Percentiles rank a stretch among this genome's conserved stretches.
Conservation (phyloP, 225 moss, liverwort and hornwort genomes). For the Bryoerythrophyllum caledonicum region DNA sequence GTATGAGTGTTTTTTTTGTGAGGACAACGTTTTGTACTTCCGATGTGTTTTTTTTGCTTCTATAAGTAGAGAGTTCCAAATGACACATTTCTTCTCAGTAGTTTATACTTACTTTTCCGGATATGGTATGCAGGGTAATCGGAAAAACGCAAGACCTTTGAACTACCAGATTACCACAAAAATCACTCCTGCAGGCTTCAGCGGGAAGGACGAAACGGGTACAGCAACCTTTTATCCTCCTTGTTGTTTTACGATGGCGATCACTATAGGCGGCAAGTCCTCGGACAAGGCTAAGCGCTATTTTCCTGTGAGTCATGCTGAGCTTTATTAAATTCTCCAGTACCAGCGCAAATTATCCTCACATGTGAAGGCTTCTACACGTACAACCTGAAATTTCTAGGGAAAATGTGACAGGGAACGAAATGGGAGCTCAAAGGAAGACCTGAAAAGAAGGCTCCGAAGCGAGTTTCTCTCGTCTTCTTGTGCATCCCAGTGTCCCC, state of each 20-base stretch:
- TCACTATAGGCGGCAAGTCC: conserved; percentile 5
- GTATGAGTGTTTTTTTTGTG: not conserved
- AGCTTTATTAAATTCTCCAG: not conserved
- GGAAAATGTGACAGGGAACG: conserved; percentile 9
- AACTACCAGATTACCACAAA: conserved; percentile 40
- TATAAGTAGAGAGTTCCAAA: not conserved
- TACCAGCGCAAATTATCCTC: not conserved
- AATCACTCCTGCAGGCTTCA: conserved; percentile 54
- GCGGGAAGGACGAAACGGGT: conserved; percentile 36
- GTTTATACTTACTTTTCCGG: conserved; percentile 1
- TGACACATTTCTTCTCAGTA: not conserved
- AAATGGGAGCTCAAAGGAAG: not conserved
- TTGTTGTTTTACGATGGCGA: conserved; percentile 21
- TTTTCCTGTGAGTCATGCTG: conserved; percentile 30
- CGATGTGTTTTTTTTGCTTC: not conserved
- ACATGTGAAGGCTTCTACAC: conserved; percentile 9
- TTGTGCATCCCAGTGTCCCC: conserved; percentile 62
- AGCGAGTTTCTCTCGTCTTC: conserved; percentile 33
- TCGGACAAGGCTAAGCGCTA: not conserved
- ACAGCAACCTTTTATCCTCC: conserved; percentile 52
- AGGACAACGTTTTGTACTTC: not conserved
- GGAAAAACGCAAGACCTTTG: conserved; percentile 50
- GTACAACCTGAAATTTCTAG: not conserved
- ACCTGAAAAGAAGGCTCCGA: conserved; percentile 20
- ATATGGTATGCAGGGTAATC: conserved; percentile 58